These are phyloP conservation scores for Botryococcus braunii DNA, from an alignment of 163 green algal species.

Conservation along the genomic window DNA sequence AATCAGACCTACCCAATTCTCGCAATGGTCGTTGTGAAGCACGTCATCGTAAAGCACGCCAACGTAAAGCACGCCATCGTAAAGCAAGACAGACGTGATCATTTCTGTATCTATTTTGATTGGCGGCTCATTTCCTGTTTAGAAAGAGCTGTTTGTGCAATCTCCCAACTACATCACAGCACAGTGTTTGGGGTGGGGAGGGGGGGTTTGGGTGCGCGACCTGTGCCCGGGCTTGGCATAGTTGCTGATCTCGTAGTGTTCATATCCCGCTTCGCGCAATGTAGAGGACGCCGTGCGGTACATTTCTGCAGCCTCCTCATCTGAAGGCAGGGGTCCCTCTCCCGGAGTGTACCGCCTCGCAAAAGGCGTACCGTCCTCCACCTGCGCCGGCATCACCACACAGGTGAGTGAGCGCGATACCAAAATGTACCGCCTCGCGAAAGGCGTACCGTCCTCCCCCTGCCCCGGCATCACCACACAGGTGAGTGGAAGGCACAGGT, in stretches of 20 bases:
- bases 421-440: constrained; percentile 72
- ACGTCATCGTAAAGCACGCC: too few species aligned
- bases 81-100: too few species aligned
- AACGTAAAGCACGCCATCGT: too few species aligned
- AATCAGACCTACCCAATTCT: too few species aligned
- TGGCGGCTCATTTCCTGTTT: too few species aligned
- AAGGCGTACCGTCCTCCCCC: constrained; percentile 86
- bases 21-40: too few species aligned
- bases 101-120: too few species aligned
- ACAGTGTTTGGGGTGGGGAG: too few species aligned
- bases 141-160: too few species aligned
- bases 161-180: too few species aligned
- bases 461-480: constrained; percentile 12
- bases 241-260: constrained; percentile 95
- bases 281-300: constrained; percentile 52
- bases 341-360: constrained; percentile 58
- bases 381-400: constrained; percentile 22
- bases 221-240: constrained; percentile 71
- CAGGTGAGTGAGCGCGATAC: background rate
- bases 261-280: constrained; percentile 64
- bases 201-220: too few species aligned
- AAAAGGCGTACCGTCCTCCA: constrained; percentile 91
- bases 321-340: constrained; percentile 48
- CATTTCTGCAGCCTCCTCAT: constrained; percentile 72
- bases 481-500: too few species aligned